Evolutionary conservation across 1,139 yeast species (phyloP).

Genomic region (Yamadazyma pseudoaaseri): DNA sequence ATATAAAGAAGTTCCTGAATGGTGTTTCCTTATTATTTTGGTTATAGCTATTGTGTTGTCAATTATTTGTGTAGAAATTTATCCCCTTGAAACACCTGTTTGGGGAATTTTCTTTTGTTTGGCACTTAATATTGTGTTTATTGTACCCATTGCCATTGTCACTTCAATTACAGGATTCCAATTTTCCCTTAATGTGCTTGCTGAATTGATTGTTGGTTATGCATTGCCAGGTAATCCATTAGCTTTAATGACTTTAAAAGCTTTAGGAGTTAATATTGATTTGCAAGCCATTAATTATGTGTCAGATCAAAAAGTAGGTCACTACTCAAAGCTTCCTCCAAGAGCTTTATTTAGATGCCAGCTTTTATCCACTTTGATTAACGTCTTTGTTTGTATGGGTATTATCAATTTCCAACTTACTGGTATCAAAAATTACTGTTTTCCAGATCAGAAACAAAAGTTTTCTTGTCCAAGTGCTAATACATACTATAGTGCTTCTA

Average conservation of each 20-base stretch:
- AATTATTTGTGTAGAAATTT: no score
- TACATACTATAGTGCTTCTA: slow-evolving; percentile 50
- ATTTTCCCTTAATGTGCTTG: no score
- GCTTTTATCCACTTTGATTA: slow-evolving; percentile 39
- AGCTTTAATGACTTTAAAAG: slow-evolving; percentile 43
- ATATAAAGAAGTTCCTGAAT: no score
- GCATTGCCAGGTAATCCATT: slow-evolving; percentile 41
- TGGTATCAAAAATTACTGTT: slow-evolving; percentile 39
- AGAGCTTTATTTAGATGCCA: slow-evolving; percentile 14
- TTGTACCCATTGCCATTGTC: no score
- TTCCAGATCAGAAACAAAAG: slow-evolving; percentile 32
- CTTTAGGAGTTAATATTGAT: slow-evolving; percentile 46
- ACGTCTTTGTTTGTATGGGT: slow-evolving; percentile 44
- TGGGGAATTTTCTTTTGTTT: no score
- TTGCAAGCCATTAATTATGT: slow-evolving; percentile 49
- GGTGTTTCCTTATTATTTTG: no score
- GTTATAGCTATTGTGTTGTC: no score
- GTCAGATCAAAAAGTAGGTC: slow-evolving; percentile 51
- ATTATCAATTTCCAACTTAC: slow-evolving; percentile 16
- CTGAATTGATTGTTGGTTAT: no score
- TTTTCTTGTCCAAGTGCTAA: slow-evolving; percentile 49
- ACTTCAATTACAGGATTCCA: no score
- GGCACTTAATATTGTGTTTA: no score
- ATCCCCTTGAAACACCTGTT: no score
- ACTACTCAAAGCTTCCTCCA: slow-evolving; percentile 51